Conservation (phyloP, 73 alveolate genomes). For the Diophrys sp. region DNA sequence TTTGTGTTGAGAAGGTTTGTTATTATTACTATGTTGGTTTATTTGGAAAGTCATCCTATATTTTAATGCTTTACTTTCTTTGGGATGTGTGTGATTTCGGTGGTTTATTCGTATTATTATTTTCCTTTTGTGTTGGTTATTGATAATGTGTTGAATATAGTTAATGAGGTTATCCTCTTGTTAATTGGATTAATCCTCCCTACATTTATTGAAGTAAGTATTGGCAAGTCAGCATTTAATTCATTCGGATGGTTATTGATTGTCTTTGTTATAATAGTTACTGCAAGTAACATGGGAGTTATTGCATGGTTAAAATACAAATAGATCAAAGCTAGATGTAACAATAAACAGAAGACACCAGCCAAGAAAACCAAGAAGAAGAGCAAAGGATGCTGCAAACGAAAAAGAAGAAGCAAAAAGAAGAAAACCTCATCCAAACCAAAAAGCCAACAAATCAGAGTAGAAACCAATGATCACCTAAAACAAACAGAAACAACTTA, state of each 20-base stretch:
- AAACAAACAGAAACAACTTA: too few species aligned
- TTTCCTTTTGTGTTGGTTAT: background rate
- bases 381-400: too few species aligned
- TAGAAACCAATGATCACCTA: too few species aligned
- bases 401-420: too few species aligned
- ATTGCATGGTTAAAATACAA: too few species aligned
- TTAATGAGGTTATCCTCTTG: background rate
- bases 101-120: background rate
- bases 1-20: background rate
- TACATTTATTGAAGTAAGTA: background rate
- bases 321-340: too few species aligned
- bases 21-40: background rate
- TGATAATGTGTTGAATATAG: background rate
- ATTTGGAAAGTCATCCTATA: background rate
- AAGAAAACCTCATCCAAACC: too few species aligned
- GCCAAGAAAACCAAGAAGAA: too few species aligned
- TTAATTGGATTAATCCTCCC: background rate
- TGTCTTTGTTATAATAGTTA: background rate
- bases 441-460: too few species aligned
- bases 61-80: background rate
- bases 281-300: background rate
- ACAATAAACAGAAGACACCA: too few species aligned
- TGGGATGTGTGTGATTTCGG: background rate
- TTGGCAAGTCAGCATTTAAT: background rate
- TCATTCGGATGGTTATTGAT: background rate